phyloP scores from a whole-genome alignment of 331 rosid genomes.

The Erythrophleum ivorense region DNA sequence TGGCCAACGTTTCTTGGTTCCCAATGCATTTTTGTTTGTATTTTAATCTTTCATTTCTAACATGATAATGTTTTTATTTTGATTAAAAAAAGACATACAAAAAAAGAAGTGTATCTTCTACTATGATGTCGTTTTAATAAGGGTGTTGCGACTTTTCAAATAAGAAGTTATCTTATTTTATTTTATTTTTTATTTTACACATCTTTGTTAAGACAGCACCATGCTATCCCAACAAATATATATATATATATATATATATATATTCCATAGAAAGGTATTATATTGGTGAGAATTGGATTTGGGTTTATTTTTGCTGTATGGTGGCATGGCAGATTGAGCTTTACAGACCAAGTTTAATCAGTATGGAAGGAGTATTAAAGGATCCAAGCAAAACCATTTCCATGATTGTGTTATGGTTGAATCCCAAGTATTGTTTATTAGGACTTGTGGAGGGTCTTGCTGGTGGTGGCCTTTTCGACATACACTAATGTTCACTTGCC shows the following conservation, averaged over 20 bases:
- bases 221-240: no score
- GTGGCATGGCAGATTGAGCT: conserved; percentile 3
- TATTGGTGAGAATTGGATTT: background rate
- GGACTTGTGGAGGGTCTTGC: conserved; percentile 16
- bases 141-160: no score
- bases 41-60: background rate
- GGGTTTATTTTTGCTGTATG: background rate
- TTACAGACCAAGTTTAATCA: background rate
- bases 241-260: no score
- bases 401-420: background rate
- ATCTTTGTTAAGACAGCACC: no score
- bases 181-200: no score
- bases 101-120: no score
- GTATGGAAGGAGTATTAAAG: background rate
- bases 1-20: background rate
- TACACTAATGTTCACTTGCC: background rate
- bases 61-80: background rate
- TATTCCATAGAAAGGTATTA: background rate
- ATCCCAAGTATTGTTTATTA: background rate
- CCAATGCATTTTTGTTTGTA: background rate
- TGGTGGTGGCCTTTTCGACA: background rate
- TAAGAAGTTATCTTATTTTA: no score
- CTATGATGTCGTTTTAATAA: no score
- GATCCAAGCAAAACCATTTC: background rate
- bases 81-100: no score